These are phyloP conservation scores for Lentinus brumalis DNA, from an alignment of 768 basidiomycete species.

Conservation along the genomic window DNA sequence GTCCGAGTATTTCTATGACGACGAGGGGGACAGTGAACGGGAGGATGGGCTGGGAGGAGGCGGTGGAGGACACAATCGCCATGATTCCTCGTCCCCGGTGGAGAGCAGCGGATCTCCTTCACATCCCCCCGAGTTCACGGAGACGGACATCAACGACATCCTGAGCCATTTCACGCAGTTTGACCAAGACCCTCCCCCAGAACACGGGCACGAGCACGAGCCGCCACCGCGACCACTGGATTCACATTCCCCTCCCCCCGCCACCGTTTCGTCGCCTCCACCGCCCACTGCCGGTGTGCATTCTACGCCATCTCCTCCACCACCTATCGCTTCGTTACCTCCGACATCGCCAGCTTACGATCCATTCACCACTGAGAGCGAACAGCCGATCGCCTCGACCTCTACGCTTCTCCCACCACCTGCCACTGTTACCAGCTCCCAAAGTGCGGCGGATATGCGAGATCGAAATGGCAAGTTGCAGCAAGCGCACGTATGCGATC, in stretches of 20 bases:
- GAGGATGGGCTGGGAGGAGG: constrained; percentile 29
- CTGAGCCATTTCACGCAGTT: constrained; percentile 75
- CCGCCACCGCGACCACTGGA: constrained; percentile 1
- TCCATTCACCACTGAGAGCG: not conserved
- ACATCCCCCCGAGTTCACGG: constrained; percentile 56
- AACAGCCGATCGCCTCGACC: constrained; percentile 25
- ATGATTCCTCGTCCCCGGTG: constrained; percentile 17
- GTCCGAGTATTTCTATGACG: constrained; percentile 38
- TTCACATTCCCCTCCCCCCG: not conserved
- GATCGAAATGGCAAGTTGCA: constrained; percentile 33
- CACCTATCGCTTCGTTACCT: not conserved
- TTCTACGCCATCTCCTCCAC: constrained; percentile 2
- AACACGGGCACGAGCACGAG: constrained; percentile 15
- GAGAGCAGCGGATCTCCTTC: constrained; percentile 39
- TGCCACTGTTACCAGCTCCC: constrained; percentile 12
- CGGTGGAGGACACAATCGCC: constrained; percentile 27
- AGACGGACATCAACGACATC: constrained; percentile 71
- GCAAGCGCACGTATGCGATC: constrained; percentile 65
- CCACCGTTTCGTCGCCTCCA: constrained; percentile 1
- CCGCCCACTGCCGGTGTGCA: not conserved
- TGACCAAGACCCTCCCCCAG: constrained; percentile 36
- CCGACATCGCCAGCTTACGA: constrained; percentile 9
- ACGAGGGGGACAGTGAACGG: constrained; percentile 34
- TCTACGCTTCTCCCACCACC: constrained; percentile 6
- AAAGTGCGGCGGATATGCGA: constrained; percentile 28